phyloP scores from a whole-genome alignment of 345 rosid genomes.

The Hibiscus syriacus region DNA sequence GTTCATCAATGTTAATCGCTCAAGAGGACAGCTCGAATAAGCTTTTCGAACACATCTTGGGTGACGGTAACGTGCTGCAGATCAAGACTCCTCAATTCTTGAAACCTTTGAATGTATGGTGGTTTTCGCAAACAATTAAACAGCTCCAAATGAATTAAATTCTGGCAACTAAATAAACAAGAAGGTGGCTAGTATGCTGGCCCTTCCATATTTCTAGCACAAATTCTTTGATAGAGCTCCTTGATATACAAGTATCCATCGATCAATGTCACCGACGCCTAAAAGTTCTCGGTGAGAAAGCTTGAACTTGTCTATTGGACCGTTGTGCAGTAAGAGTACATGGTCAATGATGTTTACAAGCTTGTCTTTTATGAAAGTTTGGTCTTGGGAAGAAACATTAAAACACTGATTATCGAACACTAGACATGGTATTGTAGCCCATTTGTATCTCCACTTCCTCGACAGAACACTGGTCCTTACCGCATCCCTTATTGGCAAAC shows the following conservation, averaged over 20 bases:
- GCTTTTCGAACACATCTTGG: constrained; percentile 48
- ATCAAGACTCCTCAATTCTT: constrained; percentile 57
- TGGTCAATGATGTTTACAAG: constrained; percentile 49
- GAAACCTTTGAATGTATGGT: constrained; percentile 52
- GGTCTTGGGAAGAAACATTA: constrained; percentile 40
- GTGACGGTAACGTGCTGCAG: constrained; percentile 57
- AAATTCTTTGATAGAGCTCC: constrained; percentile 47
- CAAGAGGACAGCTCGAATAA: constrained; percentile 52
- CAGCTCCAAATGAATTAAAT: constrained; percentile 52
- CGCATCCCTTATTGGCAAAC: constrained; percentile 51
- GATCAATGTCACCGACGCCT: constrained; percentile 49
- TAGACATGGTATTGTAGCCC: constrained; percentile 51
- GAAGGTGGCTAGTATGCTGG: constrained; percentile 53
- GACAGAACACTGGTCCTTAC: constrained; percentile 58
- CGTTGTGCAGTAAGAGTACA: constrained; percentile 57
- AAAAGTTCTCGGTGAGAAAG: constrained; percentile 64
- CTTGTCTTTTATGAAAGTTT: constrained; percentile 32
- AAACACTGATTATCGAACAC: constrained; percentile 50
- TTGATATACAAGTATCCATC: constrained; percentile 66
- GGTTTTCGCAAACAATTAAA: constrained; percentile 60
- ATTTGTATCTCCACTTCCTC: constrained; percentile 52
- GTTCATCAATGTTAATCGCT: constrained; percentile 61
- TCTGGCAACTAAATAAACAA: constrained; percentile 39
- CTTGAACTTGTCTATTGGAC: constrained; percentile 51
- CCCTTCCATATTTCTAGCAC: constrained; percentile 75